Base-by-base conservation (phyloP, 805 yeast genomes). In the Saccharomycopsis sp. region DNA sequence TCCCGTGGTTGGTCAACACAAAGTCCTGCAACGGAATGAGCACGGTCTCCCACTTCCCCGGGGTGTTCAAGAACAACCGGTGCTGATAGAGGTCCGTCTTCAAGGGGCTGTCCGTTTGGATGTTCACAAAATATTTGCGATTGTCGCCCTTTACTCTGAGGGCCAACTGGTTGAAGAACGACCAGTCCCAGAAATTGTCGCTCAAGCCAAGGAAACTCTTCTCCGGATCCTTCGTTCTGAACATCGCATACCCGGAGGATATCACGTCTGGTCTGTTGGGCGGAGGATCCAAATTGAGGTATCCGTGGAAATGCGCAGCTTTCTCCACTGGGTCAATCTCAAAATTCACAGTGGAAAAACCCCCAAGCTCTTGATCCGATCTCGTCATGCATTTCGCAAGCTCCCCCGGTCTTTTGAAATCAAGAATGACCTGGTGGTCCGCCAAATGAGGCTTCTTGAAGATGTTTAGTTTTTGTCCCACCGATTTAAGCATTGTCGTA, bases 1-100 rank as follows among this genome's bases (percentile, higher is more conserved):
- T 66, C n/a, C 95, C 95, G 68, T 82, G 76, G 56, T 82, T 83
- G 17, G 94, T 85, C 59, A 84, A 67, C 38, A 85, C 87, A 59
- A 85, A 83, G 54, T 80, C 87, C 49, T 75, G 71, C 38, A 85
- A 63, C 34, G 92, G 86, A 25, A 85, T 76, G 21, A 79, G 73
- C 10, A 84, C 86, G 1, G 86, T 80, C 55, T 85, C 92, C 94
- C 94, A 84, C 47, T 75, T 67, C 2, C 86, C 84, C 4, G 84
- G 85, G 30, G 65, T 71, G 50, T 75, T 73, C 49, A 81, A 61
- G 52, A 82, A 85, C 48, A 85, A 63, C 17, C 95, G 61, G 58
- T 85, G 94, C 59, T 85, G 95, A 59, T 75, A 85, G 48, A 85
- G 62, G 58, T 85, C 94, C 2, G 89, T 80, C 5, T 76, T 70